Conservation (phyloP, 129 eudicot genomes). For the Scalesia atractyloides region DNA sequence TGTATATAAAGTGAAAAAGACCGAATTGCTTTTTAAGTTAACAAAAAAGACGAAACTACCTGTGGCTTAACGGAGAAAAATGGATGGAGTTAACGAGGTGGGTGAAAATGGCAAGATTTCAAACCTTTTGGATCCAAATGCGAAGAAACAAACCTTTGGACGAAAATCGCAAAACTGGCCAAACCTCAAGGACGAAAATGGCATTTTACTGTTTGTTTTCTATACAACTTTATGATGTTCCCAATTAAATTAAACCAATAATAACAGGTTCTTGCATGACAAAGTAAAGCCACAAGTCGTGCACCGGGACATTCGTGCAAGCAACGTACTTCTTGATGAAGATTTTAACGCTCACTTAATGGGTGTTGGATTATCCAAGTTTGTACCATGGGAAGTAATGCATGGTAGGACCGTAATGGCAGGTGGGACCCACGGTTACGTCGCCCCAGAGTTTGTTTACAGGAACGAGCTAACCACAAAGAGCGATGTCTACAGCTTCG, state of each 20-base stretch:
- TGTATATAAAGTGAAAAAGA: no score
- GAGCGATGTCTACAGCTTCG: conserved; percentile 96
- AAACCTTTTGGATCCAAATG: no score
- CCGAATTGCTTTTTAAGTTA: no score
- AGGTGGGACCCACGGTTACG: conserved; percentile 96
- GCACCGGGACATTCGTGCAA: conserved; percentile 88
- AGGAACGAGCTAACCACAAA: conserved; percentile 88
- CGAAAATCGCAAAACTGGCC: no score
- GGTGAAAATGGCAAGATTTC: no score
- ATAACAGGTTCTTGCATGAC: conserved; percentile 83
- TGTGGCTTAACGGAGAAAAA: no score
- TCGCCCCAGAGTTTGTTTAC: conserved; percentile 96
- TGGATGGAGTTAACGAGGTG: no score
- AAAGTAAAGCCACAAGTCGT: conserved; percentile 97
- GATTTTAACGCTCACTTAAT: conserved; percentile 81
- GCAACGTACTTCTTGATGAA: conserved; percentile 86
- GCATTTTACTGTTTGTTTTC: not conserved
- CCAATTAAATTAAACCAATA: conserved; percentile 2
- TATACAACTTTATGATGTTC: not conserved
- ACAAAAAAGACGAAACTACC: no score
- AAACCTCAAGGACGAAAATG: no score
- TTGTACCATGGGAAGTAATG: conserved; percentile 97
- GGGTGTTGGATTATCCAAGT: conserved; percentile 95
- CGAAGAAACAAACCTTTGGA: no score
- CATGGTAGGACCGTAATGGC: conserved; percentile 94